A percentile compares a stretch with the other conserved stretches of the same genome.
Evolutionary conservation across 1,284 basidiomycete species (phyloP).

Genomic region (Leccinum colubrinum): DNA sequence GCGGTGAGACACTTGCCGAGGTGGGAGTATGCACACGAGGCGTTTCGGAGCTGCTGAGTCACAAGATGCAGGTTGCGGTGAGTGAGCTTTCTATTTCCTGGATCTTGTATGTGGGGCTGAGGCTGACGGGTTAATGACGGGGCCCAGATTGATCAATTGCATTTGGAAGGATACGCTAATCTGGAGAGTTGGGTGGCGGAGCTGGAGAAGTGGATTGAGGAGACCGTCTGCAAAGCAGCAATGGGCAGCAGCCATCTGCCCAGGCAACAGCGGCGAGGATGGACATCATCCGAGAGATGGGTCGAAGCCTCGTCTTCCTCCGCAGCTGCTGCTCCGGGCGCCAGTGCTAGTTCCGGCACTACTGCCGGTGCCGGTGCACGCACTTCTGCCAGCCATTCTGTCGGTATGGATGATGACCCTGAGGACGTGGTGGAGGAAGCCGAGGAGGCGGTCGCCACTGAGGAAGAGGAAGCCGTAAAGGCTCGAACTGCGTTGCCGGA

Average conservation of each 20-base stretch:
- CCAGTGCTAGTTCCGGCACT: not conserved
- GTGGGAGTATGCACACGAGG: no score
- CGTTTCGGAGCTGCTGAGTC: no score
- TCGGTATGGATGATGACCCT: constrained; percentile 1
- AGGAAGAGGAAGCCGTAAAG: constrained; percentile 39
- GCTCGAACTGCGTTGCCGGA: constrained; percentile 58
- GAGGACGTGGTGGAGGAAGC: constrained; percentile 24
- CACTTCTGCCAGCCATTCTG: not conserved
- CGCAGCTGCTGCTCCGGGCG: not conserved
- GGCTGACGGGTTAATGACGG: no score
- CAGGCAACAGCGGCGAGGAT: constrained; percentile 22
- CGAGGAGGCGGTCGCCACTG: constrained; percentile 25
- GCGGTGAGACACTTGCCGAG: no score
- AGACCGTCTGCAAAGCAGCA: constrained; percentile 43
- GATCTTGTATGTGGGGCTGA: no score
- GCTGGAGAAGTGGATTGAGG: no score
- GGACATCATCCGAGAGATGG: constrained; percentile 31
- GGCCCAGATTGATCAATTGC: no score
- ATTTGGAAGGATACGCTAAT: no score
- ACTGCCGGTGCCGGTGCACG: not conserved
- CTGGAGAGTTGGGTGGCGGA: no score
- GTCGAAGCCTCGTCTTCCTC: constrained; percentile 28
- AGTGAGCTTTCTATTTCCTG: no score
- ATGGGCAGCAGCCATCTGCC: constrained; percentile 21
- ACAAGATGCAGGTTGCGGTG: no score